Evolutionary conservation across 2,329 filamentous ascomycete genomes (phyloP).

Genomic region (Diaporthe citri): DNA sequence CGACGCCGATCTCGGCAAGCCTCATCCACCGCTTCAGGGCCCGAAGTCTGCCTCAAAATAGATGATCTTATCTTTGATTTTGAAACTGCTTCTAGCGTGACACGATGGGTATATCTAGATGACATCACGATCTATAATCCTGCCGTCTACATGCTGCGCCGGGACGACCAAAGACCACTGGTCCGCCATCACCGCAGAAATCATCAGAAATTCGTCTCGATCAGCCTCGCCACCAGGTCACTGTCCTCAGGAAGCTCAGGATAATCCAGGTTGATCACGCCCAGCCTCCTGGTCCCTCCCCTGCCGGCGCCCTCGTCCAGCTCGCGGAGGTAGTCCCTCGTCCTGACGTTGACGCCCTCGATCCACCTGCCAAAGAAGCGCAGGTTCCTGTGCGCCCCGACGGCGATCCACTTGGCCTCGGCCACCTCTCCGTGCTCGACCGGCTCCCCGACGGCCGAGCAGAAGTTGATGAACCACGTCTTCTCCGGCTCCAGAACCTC

Average conservation of each 20-base stretch:
- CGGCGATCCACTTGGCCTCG: constrained; percentile 58
- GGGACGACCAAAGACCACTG: neutral
- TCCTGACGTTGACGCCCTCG: constrained; percentile 56
- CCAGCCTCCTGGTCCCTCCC: constrained; percentile 45
- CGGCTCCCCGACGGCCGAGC: constrained; percentile 55
- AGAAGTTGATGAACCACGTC: constrained; percentile 58
- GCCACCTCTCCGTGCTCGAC: constrained; percentile 53
- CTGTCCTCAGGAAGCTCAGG: constrained; percentile 48
- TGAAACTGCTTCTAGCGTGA: neutral
- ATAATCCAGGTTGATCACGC: constrained; percentile 43
- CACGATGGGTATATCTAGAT: neutral
- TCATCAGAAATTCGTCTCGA: constrained; percentile 54
- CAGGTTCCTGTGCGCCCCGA: constrained; percentile 55
- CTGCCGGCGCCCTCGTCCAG: constrained; percentile 41
- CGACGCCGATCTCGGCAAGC: constrained; percentile 36
- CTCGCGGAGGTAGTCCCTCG: constrained; percentile 49
- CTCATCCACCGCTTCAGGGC: neutral
- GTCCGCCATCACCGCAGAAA: no score
- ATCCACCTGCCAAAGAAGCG: constrained; percentile 55
- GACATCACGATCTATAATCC: neutral
- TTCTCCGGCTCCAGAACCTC: constrained; percentile 42
- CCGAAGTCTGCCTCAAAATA: neutral
- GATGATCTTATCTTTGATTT: neutral
- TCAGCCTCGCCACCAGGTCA: constrained; percentile 55
- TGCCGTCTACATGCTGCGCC: neutral